These are phyloP conservation scores for Laguncularia racemosa DNA, from an alignment of 345 rosid genomes.

Conservation along the genomic window DNA sequence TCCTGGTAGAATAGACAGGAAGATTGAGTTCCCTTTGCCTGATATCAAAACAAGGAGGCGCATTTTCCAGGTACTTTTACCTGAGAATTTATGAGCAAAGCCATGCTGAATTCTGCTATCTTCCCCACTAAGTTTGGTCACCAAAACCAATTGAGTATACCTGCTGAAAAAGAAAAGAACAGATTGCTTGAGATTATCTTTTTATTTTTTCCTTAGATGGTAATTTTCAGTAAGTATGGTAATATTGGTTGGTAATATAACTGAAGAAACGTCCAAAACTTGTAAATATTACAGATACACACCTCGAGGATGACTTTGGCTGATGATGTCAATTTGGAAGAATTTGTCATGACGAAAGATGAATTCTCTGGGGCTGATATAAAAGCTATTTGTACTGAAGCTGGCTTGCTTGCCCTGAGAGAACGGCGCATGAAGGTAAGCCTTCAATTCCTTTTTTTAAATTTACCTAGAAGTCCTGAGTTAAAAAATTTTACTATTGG, in stretches of 20 bases:
- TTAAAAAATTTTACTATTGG: not conserved
- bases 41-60: slow-evolving; percentile 98
- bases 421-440: slow-evolving; percentile 97
- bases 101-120: not conserved
- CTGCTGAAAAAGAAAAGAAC: too few relatives aligned
- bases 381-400: slow-evolving; percentile 96
- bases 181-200: not conserved
- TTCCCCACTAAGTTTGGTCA: not conserved
- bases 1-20: slow-evolving; percentile 92
- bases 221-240: not conserved
- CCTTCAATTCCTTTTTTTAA: not conserved
- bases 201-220: not conserved
- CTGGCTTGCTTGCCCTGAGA: slow-evolving; percentile 89
- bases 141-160: not conserved
- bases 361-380: slow-evolving; percentile 98
- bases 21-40: slow-evolving; percentile 97
- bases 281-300: slow-evolving; percentile 54
- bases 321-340: slow-evolving; percentile 96
- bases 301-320: slow-evolving; percentile 93
- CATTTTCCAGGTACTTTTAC: slow-evolving; percentile 67
- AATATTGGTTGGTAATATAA: too few relatives aligned
- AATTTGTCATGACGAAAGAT: slow-evolving; percentile 97
- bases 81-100: too few relatives aligned
- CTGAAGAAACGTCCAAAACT: too few relatives aligned
- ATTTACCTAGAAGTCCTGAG: not conserved